These are phyloP conservation scores for Aspergillus fructus DNA, from an alignment of 2,329 filamentous ascomycete genomes.

Conservation along the genomic window DNA sequence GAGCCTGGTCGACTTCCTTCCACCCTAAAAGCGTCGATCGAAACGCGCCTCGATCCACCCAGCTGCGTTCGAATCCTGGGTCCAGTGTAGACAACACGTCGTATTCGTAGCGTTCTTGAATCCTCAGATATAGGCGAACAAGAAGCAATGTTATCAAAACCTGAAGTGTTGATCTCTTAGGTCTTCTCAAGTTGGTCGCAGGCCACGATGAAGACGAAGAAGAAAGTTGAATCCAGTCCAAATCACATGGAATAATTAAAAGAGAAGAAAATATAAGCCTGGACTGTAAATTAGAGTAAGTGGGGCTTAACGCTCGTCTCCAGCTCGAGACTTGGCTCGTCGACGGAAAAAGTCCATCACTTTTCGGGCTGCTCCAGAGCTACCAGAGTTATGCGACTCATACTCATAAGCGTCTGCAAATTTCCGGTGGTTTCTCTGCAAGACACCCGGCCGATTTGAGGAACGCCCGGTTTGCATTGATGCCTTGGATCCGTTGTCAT, in stretches of 20 bases:
- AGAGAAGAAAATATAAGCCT: constrained; percentile 15
- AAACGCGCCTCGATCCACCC: constrained; percentile 10
- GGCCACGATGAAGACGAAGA: constrained; percentile 10
- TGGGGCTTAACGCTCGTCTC: constrained; percentile 37
- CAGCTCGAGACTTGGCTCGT: constrained; percentile 71
- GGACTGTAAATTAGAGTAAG: constrained; percentile 8
- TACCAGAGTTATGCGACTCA: constrained; percentile 74
- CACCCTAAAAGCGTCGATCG: constrained; percentile 14
- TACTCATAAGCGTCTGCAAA: constrained; percentile 88
- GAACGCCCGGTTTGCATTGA: constrained; percentile 43
- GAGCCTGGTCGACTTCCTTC: constrained; percentile 20
- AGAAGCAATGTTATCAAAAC: constrained; percentile 11
- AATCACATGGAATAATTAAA: constrained; percentile 11
- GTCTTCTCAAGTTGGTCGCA: constrained; percentile 8
- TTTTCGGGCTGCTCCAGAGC: constrained; percentile 80
- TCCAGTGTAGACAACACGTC: constrained; percentile 7
- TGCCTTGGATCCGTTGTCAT: constrained; percentile 41
- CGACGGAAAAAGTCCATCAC: constrained; percentile 99
- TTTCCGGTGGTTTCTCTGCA: constrained; percentile 81
- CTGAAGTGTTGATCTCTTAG: constrained; percentile 13
- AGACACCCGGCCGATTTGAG: constrained; percentile 53
- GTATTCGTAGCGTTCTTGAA: constrained; percentile 12
- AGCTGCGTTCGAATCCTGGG: constrained; percentile 4
- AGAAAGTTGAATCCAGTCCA: constrained; percentile 13
- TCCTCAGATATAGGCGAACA: constrained; percentile 12